phyloP scores from a whole-genome alignment of 179 eudicot genomes.

The Dionaea muscipula region DNA sequence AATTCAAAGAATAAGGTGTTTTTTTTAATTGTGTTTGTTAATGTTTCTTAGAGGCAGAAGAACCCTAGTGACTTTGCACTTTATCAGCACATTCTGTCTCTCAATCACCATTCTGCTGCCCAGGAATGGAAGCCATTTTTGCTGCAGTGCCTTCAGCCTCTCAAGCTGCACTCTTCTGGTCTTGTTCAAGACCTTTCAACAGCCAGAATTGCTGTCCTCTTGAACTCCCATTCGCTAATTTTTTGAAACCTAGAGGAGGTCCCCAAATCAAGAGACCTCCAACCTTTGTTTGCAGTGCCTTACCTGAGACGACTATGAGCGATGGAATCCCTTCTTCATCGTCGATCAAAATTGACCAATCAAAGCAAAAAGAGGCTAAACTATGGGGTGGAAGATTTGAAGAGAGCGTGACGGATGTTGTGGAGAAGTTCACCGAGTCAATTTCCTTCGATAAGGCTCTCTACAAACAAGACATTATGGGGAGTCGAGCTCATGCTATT shows the following conservation, averaged over 20 bases:
- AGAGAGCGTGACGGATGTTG: conserved; percentile 76
- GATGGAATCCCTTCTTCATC: neutral
- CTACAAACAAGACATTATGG: conserved; percentile 86
- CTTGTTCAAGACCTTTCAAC: conserved; percentile 8
- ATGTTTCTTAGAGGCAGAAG: too few relatives aligned
- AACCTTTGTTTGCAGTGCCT: neutral
- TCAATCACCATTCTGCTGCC: neutral
- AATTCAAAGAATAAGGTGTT: too few relatives aligned
- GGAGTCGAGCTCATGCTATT: conserved; percentile 81
- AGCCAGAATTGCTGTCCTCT: conserved; percentile 1
- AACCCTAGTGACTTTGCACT: too few relatives aligned
- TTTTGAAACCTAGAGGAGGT: neutral
- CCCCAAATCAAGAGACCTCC: conserved; percentile 5
- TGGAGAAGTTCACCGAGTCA: conserved; percentile 89
- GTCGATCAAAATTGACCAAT: neutral
- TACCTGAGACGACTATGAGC: conserved; percentile 8
- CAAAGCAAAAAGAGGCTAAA: conserved; percentile 47
- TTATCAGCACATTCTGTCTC: too few relatives aligned
- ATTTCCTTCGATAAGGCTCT: conserved; percentile 80
- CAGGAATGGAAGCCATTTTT: neutral
- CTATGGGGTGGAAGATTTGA: conserved; percentile 98
- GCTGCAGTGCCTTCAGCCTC: conserved; percentile 9
- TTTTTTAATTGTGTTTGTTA: too few relatives aligned
- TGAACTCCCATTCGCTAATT: neutral
- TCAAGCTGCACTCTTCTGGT: conserved; percentile 10